Percentiles rank a stretch among this genome's conserved stretches.
phyloP scores from a whole-genome alignment of 1,139 yeast species.

The Blastobotrys malaysiensis region DNA sequence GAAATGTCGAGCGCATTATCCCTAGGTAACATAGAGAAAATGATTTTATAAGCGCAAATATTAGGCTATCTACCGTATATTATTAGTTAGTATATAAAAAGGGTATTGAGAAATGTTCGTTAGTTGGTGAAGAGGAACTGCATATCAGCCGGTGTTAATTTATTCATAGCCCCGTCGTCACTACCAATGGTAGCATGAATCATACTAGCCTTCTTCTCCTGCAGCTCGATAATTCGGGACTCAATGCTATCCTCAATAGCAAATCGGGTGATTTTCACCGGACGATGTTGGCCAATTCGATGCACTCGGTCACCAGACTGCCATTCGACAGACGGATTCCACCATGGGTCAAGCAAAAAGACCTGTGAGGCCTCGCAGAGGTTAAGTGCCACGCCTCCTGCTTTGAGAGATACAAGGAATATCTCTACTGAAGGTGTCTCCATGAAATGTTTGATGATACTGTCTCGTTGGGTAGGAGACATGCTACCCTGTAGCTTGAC shows the following conservation, averaged over 20 bases:
- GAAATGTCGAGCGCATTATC: too few relatives aligned
- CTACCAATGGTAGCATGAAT: slow-evolving; percentile 91
- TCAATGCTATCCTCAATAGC: slow-evolving; percentile 96
- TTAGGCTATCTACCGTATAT: too few relatives aligned
- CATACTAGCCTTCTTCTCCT: slow-evolving; percentile 97
- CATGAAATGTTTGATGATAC: slow-evolving; percentile 85
- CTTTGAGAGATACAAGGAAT: slow-evolving; percentile 87
- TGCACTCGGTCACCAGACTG: slow-evolving; percentile 98
- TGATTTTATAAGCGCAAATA: too few relatives aligned
- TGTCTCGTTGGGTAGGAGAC: slow-evolving; percentile 93
- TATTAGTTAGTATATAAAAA: too few relatives aligned
- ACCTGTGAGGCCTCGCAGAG: slow-evolving; percentile 96
- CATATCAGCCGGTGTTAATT: slow-evolving; percentile 86
- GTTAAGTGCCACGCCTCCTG: slow-evolving; percentile 97
- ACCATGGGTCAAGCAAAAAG: slow-evolving; percentile 95
- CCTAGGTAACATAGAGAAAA: too few relatives aligned
- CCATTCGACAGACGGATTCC: slow-evolving; percentile 98
- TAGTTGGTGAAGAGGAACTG: slow-evolving; percentile 84
- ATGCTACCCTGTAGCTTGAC: slow-evolving; percentile 93
- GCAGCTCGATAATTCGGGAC: slow-evolving; percentile 88
- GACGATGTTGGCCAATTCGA: slow-evolving; percentile 92
- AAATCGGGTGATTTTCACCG: slow-evolving; percentile 87
- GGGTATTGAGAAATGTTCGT: slow-evolving; percentile 2
- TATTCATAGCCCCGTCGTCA: slow-evolving; percentile 83
- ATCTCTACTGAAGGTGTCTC: slow-evolving; percentile 89